Evolutionary conservation across 805 yeast species (phyloP).

Genomic region (Spathaspora hagerdaliae): DNA sequence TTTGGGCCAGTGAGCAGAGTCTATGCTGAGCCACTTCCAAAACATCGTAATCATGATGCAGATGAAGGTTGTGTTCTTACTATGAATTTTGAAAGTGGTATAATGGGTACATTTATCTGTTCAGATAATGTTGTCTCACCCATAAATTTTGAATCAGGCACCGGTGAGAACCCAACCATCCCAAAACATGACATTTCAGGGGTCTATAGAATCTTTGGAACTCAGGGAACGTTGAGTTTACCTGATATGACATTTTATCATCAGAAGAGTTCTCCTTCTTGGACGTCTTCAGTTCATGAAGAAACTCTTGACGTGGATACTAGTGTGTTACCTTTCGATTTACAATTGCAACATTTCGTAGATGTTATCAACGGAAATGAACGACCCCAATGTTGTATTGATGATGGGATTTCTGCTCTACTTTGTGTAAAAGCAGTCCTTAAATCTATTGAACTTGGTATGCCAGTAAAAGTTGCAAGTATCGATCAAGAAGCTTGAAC

Average conservation of each 20-base stretch:
- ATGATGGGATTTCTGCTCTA: conserved; percentile 35
- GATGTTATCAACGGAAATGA: conserved; percentile 27
- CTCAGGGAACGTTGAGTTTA: conserved; percentile 34
- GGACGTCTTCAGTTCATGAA: conserved; percentile 21
- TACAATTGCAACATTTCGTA: conserved; percentile 35
- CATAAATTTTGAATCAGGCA: conserved; percentile 34
- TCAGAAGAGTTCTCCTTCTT: conserved; percentile 18
- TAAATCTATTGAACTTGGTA: conserved; percentile 29
- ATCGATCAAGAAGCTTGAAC: conserved; percentile 13
- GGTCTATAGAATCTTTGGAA: conserved; percentile 34
- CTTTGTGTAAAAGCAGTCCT: conserved; percentile 34
- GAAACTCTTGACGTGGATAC: conserved; percentile 11
- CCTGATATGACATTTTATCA: conserved; percentile 35
- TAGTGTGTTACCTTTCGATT: conserved; percentile 28
- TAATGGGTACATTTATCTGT: conserved; percentile 34
- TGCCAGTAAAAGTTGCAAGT: conserved; percentile 26
- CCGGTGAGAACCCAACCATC: conserved; percentile 37
- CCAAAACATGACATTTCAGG: conserved; percentile 29
- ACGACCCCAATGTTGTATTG: conserved; percentile 24
- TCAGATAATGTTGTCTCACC: conserved; percentile 37
- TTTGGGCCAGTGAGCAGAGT: conserved; percentile 35
- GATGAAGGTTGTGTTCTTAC: conserved; percentile 38
- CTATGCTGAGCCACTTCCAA: conserved; percentile 31
- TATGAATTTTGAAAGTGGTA: conserved; percentile 26
- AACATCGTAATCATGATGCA: conserved; percentile 26